phyloP scores from a whole-genome alignment of 2,329 filamentous ascomycete genomes.

The Phaeosphaeria sp. region DNA sequence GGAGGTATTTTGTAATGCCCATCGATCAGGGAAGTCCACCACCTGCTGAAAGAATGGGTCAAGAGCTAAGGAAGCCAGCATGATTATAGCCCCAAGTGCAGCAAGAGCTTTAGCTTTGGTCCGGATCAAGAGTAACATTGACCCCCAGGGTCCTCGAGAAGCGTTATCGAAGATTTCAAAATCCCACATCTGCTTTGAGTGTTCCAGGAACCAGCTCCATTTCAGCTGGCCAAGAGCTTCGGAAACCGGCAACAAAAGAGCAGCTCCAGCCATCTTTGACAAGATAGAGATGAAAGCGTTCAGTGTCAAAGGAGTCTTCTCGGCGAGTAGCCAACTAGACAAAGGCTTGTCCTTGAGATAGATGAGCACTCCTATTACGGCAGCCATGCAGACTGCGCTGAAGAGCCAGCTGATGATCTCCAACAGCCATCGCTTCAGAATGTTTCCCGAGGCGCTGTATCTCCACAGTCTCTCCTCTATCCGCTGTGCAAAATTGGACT shows the following conservation, averaged over 20 bases:
- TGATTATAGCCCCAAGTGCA: conserved; percentile 31
- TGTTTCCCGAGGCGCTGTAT: conserved; percentile 22
- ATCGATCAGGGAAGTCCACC: conserved; percentile 29
- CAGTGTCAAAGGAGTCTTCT: conserved; percentile 22
- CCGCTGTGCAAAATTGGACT: conserved; percentile 7
- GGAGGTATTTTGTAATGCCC: conserved; percentile 12
- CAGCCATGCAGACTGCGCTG: conserved; percentile 33
- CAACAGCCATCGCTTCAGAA: conserved; percentile 31
- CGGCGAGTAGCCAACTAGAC: conserved; percentile 10
- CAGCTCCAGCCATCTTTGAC: conserved; percentile 35
- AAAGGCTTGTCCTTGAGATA: conserved; percentile 11
- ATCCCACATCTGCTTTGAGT: conserved; percentile 42
- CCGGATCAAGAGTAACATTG: conserved; percentile 18
- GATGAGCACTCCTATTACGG: conserved; percentile 21
- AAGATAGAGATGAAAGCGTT: conserved; percentile 38
- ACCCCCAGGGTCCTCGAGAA: conserved; percentile 34
- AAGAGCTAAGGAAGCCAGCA: conserved; percentile 18
- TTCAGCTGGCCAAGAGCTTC: conserved; percentile 45
- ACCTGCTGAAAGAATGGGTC: conserved; percentile 46
- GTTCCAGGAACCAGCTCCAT: conserved; percentile 41
- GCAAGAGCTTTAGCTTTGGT: conserved; percentile 31
- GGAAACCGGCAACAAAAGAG: conserved; percentile 32
- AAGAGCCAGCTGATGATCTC: conserved; percentile 35
- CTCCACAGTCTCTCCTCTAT: conserved; percentile 27
- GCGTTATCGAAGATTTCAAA: conserved; percentile 47